A percentile compares a stretch with the other conserved stretches of the same genome.
phyloP scores from a whole-genome alignment of 768 basidiomycete genomes.

The Calocybe cyanea region DNA sequence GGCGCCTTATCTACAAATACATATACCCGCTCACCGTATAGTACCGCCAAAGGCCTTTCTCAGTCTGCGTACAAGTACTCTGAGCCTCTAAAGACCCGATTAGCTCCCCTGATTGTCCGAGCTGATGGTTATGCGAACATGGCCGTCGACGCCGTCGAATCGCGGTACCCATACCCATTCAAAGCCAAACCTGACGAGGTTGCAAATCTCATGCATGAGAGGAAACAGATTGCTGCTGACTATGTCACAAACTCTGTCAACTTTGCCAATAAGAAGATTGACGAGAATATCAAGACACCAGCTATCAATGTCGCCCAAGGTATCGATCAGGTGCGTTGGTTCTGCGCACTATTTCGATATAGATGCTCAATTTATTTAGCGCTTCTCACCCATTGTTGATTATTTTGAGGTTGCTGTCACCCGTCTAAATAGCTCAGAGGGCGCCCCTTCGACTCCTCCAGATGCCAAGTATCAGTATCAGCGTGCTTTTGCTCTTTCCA shows the following conservation, averaged over 20 bases:
- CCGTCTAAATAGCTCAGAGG: constrained; percentile 44
- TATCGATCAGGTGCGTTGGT: constrained; percentile 63
- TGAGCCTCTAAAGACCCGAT: constrained; percentile 59
- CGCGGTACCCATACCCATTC: constrained; percentile 75
- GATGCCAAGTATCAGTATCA: constrained; percentile 75
- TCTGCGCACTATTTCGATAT: constrained; percentile 5
- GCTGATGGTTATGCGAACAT: constrained; percentile 70
- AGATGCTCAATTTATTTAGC: constrained; percentile 31
- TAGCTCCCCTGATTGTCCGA: constrained; percentile 62
- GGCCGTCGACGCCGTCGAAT: constrained; percentile 70
- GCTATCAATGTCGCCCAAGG: constrained; percentile 60
- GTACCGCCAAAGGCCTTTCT: constrained; percentile 59
- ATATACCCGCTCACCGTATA: constrained; percentile 63
- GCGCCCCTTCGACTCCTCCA: constrained; percentile 39
- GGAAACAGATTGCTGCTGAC: constrained; percentile 50
- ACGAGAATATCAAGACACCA: constrained; percentile 61
- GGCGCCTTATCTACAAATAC: constrained; percentile 53
- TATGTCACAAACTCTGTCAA: constrained; percentile 48
- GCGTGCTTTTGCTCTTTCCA: constrained; percentile 64
- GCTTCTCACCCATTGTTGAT: constrained; percentile 72
- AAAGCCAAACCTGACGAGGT: constrained; percentile 71
- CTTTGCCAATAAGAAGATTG: constrained; percentile 30
- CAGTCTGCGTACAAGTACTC: constrained; percentile 56
- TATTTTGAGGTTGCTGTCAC: constrained; percentile 59
- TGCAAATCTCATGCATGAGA: constrained; percentile 51